A percentile compares a stretch with the other conserved stretches of the same genome.
phyloP scores from a whole-genome alignment of 1,284 basidiomycete genomes.

The Flammula alnicola region DNA sequence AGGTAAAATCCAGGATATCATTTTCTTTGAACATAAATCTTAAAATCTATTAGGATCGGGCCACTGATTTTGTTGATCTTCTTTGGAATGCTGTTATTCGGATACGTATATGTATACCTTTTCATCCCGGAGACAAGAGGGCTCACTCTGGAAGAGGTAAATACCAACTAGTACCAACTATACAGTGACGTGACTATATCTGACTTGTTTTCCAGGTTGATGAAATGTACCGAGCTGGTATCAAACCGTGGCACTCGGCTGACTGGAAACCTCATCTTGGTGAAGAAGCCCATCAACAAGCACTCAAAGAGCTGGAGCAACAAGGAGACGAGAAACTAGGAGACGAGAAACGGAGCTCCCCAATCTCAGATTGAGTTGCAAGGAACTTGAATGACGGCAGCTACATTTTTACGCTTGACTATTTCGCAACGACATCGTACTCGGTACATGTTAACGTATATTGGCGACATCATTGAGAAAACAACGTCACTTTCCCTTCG shows the following conservation, averaged over 20 bases:
- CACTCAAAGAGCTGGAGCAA: conserved; percentile 15
- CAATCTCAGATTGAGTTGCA: no score
- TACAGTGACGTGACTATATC: neutral
- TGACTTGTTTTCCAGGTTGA: conserved; percentile 54
- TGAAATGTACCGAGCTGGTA: conserved; percentile 68
- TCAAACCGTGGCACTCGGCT: conserved; percentile 69
- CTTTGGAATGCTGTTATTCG: conserved; percentile 76
- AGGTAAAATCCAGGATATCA: conserved; percentile 31
- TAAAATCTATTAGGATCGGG: conserved; percentile 54
- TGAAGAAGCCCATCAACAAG: conserved; percentile 41
- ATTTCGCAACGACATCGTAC: no score
- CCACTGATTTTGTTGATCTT: conserved; percentile 79
- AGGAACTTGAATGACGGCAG: no score
- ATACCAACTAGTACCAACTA: no score
- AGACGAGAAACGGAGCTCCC: neutral
- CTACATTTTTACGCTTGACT: no score
- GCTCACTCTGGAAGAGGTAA: conserved; percentile 74
- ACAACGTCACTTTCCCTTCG: conserved; percentile 40
- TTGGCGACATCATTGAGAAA: conserved; percentile 5
- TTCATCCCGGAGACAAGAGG: conserved; percentile 81
- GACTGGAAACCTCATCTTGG: conserved; percentile 58
- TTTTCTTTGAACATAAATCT: no score
- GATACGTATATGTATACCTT: conserved; percentile 68
- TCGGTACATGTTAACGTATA: no score
- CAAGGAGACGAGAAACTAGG: conserved; percentile 18